Evolutionary conservation across 331 rosid species (phyloP).

Genomic region (Rosa hybrid): DNA sequence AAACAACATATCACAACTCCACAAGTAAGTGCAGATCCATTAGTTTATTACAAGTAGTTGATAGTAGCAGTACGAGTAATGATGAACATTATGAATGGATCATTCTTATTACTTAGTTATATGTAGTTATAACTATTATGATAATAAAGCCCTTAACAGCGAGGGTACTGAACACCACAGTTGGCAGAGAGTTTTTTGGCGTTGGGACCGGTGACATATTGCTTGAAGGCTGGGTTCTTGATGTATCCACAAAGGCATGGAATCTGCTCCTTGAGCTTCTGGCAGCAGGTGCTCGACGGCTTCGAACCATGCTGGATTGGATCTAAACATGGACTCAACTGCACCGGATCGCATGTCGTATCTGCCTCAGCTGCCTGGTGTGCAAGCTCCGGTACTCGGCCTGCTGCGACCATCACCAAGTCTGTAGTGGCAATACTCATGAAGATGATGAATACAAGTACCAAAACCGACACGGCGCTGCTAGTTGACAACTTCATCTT

Average conservation of each 20-base stretch:
- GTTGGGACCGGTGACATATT: conserved; percentile 49
- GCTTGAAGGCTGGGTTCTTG: conserved; percentile 45
- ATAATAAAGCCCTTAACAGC: conserved; percentile 21
- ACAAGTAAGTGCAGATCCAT: not conserved
- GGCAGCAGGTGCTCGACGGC: conserved; percentile 50
- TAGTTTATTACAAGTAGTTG: not conserved
- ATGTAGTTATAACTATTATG: not conserved
- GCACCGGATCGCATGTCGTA: conserved; percentile 27
- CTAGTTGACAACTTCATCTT: not conserved
- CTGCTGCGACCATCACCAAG: conserved; percentile 24
- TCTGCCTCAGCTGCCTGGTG: conserved; percentile 44
- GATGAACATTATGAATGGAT: not conserved
- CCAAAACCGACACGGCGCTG: not conserved
- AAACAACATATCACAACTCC: not conserved
- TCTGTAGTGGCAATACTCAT: not conserved
- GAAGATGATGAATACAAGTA: not conserved
- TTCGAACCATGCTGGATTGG: conserved; percentile 29
- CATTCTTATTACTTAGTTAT: not conserved
- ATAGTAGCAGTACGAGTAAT: not conserved
- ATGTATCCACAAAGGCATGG: conserved; percentile 71
- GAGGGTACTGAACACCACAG: conserved; percentile 54
- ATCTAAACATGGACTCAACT: conserved; percentile 45
- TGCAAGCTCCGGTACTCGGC: conserved; percentile 28
- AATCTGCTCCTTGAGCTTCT: conserved; percentile 55
- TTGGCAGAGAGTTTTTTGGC: conserved; percentile 38